A percentile compares a stretch with the other conserved stretches of the same genome.
Conservation (phyloP, 192 early-diverging fungal genomes). For the Funneliformis mosseae region DNA sequence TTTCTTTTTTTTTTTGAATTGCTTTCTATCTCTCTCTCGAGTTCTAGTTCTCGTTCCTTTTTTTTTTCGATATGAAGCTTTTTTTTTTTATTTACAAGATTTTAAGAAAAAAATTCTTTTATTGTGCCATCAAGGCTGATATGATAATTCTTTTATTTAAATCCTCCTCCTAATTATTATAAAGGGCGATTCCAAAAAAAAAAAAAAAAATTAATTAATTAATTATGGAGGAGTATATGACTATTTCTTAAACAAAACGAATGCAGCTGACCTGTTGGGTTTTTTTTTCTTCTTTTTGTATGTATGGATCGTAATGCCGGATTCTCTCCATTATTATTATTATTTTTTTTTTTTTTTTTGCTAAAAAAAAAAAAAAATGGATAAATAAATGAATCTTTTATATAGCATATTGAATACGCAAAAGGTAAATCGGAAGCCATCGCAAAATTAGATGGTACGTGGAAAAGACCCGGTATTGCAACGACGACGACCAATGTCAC, state of each 20-base stretch:
- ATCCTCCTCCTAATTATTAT: too few relatives aligned
- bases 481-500: not conserved
- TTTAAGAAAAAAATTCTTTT: constrained; percentile 1
- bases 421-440: constrained; percentile 76
- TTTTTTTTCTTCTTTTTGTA: not conserved
- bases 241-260: not conserved
- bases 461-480: constrained; percentile 12
- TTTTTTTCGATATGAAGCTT: not conserved
- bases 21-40: too few relatives aligned
- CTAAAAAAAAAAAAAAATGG: not conserved
- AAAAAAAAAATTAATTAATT: not conserved
- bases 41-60: not conserved
- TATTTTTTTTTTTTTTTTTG: too few relatives aligned
- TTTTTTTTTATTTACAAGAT: constrained; percentile 1
- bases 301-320: not conserved
- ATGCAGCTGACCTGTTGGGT: not conserved
- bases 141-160: constrained; percentile 7
- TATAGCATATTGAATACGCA: constrained; percentile 73
- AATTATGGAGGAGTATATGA: not conserved
- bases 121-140: not conserved
- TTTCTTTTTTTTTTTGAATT: not conserved
- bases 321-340: too few relatives aligned
- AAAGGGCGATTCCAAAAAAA: not conserved
- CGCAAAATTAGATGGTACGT: constrained; percentile 67
- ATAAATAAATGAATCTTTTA: not conserved